Evolutionary conservation across 2,329 filamentous ascomycete species (phyloP).

Genomic region (Cercospora berteroae): DNA sequence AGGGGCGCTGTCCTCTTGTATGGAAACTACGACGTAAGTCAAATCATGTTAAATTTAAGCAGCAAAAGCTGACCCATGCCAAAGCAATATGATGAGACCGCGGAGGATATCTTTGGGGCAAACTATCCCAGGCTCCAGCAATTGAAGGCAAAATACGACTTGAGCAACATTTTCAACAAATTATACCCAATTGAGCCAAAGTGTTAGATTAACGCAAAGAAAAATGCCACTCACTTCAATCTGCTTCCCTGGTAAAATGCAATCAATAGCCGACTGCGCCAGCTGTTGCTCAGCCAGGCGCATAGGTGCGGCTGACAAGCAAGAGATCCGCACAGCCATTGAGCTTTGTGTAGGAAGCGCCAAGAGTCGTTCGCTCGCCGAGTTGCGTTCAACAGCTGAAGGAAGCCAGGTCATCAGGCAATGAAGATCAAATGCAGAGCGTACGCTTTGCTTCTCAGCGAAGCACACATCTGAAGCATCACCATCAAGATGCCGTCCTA

Average conservation of each 20-base stretch:
- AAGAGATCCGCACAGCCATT: neutral
- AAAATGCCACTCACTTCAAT: neutral
- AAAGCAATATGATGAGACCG: neutral
- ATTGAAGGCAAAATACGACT: slow-evolving; percentile 2
- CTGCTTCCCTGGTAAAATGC: neutral
- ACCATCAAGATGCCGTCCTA: slow-evolving; percentile 22
- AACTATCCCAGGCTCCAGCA: neutral
- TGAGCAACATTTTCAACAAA: neutral
- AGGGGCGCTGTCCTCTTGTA: neutral
- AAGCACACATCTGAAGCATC: neutral
- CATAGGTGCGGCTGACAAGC: neutral
- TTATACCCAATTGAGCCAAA: neutral
- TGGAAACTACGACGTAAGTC: neutral
- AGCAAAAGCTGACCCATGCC: neutral
- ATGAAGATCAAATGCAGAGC: neutral
- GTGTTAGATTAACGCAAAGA: neutral
- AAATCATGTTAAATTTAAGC: neutral
- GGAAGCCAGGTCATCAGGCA: neutral
- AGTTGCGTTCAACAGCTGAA: neutral
- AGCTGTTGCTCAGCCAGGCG: neutral
- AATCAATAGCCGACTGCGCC: neutral
- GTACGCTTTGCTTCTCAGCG: neutral
- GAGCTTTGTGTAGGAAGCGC: neutral
- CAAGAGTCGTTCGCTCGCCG: neutral
- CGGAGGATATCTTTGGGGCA: neutral